Evolutionary conservation across 2,329 filamentous ascomycete species (phyloP).

Genomic region (Ophiostoma sp.): DNA sequence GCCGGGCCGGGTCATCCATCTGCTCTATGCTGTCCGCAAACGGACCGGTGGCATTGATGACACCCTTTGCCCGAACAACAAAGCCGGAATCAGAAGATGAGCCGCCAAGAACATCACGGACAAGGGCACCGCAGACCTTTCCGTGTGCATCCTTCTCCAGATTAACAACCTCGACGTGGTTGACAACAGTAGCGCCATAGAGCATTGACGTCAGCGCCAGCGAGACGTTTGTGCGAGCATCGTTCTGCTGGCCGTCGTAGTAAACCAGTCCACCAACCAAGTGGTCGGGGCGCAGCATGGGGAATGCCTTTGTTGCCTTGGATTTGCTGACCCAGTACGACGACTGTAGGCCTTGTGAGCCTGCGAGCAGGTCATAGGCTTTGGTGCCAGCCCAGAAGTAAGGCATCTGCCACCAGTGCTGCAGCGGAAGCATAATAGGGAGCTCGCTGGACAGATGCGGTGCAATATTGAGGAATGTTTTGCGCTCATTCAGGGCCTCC

Average conservation of each 20-base stretch:
- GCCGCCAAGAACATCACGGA: slow-evolving; percentile 58
- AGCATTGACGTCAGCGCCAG: slow-evolving; percentile 74
- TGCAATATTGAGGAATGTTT: slow-evolving; percentile 77
- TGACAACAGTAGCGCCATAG: slow-evolving; percentile 74
- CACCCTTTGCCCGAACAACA: slow-evolving; percentile 68
- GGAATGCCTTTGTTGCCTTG: slow-evolving; percentile 72
- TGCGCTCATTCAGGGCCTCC: slow-evolving; percentile 75
- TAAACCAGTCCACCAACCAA: slow-evolving; percentile 76
- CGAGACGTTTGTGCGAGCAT: slow-evolving; percentile 82
- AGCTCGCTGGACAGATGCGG: slow-evolving; percentile 76
- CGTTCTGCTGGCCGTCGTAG: slow-evolving; percentile 83
- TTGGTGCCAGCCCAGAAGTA: slow-evolving; percentile 69
- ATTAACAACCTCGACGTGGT: slow-evolving; percentile 66
- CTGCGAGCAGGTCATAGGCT: slow-evolving; percentile 75
- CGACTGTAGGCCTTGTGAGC: slow-evolving; percentile 74
- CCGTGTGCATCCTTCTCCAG: slow-evolving; percentile 59
- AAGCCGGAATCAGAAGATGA: slow-evolving; percentile 52
- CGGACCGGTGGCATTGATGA: slow-evolving; percentile 79
- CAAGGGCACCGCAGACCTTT: slow-evolving; percentile 61
- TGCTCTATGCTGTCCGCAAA: slow-evolving; percentile 76
- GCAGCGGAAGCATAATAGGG: slow-evolving; percentile 75
- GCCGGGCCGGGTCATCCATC: slow-evolving; percentile 65
- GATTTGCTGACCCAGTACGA: slow-evolving; percentile 75
- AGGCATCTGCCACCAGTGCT: slow-evolving; percentile 78
- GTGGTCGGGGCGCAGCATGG: slow-evolving; percentile 63